Conservation (phyloP, 1,139 yeast species). For the Debaryomyces sp. region DNA sequence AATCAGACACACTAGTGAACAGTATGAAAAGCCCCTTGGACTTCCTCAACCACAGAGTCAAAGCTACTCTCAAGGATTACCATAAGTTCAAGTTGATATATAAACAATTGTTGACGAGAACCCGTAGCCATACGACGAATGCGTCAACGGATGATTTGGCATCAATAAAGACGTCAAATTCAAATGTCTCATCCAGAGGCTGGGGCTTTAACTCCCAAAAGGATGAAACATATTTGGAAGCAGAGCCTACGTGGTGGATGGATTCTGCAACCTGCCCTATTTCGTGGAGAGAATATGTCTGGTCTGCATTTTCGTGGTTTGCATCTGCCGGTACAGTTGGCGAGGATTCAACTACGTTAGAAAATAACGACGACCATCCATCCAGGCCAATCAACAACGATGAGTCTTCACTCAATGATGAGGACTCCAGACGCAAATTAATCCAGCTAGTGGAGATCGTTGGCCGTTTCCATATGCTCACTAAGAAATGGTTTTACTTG, state of each 20-base stretch:
- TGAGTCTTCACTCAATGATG: slow-evolving; percentile 11
- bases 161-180: slow-evolving; percentile 25
- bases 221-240: background rate
- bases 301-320: slow-evolving; percentile 83
- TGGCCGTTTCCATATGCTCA: slow-evolving; percentile 59
- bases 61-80: slow-evolving; percentile 42
- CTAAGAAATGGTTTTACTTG: slow-evolving; percentile 45
- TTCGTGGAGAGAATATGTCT: slow-evolving; percentile 65
- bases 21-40: slow-evolving; percentile 5
- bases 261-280: slow-evolving; percentile 50
- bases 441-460: slow-evolving; percentile 41
- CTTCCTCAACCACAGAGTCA: slow-evolving; percentile 16
- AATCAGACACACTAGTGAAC: slow-evolving; percentile 13
- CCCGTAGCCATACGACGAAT: slow-evolving; percentile 6
- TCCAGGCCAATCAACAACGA: slow-evolving; percentile 7
- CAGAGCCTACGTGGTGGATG: slow-evolving; percentile 50
- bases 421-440: slow-evolving; percentile 11
- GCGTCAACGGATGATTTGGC: slow-evolving; percentile 25
- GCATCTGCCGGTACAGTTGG: slow-evolving; percentile 74
- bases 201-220: background rate
- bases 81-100: slow-evolving; percentile 38
- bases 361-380: slow-evolving; percentile 7
- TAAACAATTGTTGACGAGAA: slow-evolving; percentile 23
- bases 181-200: slow-evolving; percentile 10
- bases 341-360: slow-evolving; percentile 11